Conservation (phyloP, 306 rosid genomes). For the Castanospermum australe region DNA sequence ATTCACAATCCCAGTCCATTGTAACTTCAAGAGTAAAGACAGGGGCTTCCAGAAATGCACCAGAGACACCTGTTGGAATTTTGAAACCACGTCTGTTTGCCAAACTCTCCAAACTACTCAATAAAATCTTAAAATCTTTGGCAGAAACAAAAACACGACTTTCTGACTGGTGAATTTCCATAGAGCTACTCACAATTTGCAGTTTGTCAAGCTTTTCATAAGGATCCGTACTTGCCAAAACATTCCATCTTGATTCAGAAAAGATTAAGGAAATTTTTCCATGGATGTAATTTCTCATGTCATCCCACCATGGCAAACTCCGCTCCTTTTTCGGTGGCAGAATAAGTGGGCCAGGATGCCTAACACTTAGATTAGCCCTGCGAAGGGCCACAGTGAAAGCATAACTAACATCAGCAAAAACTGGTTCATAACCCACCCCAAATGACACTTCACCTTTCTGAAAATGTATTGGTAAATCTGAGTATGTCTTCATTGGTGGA, state of each 20-base stretch:
- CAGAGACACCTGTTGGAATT: slow-evolving; percentile 73
- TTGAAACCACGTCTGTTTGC: slow-evolving; percentile 72
- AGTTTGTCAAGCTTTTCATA: slow-evolving; percentile 94
- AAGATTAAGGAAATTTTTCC: slow-evolving; percentile 72
- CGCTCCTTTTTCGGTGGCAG: slow-evolving; percentile 82
- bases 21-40: slow-evolving; percentile 76
- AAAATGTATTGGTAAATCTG: slow-evolving; percentile 78
- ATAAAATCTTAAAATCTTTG: slow-evolving; percentile 67
- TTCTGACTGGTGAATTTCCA: slow-evolving; percentile 93
- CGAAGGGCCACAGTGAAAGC: slow-evolving; percentile 96
- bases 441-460: slow-evolving; percentile 78
- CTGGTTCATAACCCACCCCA: slow-evolving; percentile 97
- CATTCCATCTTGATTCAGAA: slow-evolving; percentile 70
- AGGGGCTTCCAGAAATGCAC: slow-evolving; percentile 81
- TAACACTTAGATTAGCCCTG: slow-evolving; percentile 87
- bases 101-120: slow-evolving; percentile 95
- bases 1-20: slow-evolving; percentile 97
- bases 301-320: slow-evolving; percentile 99
- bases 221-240: slow-evolving; percentile 91
- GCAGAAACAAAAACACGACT: slow-evolving; percentile 78
- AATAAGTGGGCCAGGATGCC: slow-evolving; percentile 54
- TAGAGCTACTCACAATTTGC: slow-evolving; percentile 57
- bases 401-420: slow-evolving; percentile 89
- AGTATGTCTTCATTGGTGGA: slow-evolving; percentile 90
- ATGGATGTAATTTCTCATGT: slow-evolving; percentile 91